Percentiles rank a stretch among this genome's conserved stretches.
Evolutionary conservation across 2,329 filamentous ascomycete species (phyloP).

Genomic region (Neopestalotiopsis rosae): DNA sequence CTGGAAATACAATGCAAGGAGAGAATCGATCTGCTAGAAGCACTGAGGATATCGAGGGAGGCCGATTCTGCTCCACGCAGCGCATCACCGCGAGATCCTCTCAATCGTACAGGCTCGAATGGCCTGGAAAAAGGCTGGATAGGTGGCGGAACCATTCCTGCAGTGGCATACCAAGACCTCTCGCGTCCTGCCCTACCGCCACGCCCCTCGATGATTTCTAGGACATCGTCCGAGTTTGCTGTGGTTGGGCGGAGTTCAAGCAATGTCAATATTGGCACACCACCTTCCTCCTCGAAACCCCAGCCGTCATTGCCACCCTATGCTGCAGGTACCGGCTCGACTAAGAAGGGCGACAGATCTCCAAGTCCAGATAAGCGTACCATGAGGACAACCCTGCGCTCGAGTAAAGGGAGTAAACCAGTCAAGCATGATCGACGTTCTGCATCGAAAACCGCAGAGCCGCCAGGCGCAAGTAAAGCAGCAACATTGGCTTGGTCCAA

Average conservation of each 20-base stretch:
- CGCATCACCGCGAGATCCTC: conserved; percentile 25
- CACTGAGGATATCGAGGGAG: conserved; percentile 71
- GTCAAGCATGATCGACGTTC: conserved; percentile 45
- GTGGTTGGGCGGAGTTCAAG: conserved; percentile 40
- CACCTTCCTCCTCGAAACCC: conserved; percentile 32
- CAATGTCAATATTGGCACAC: conserved; percentile 28
- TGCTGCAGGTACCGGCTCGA: conserved; percentile 30
- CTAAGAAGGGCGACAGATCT: conserved; percentile 50
- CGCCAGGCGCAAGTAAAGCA: conserved; percentile 63
- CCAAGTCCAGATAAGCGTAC: conserved; percentile 65
- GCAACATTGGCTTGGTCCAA: conserved; percentile 67
- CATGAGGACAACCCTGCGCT: conserved; percentile 66
- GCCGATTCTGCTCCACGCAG: conserved; percentile 42
- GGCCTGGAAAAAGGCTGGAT: conserved; percentile 64
- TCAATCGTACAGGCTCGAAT: conserved; percentile 24
- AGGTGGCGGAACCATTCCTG: conserved; percentile 81
- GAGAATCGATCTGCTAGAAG: conserved; percentile 85
- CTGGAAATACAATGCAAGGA: conserved; percentile 94
- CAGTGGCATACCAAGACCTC: conserved; percentile 80
- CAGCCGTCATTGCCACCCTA: conserved; percentile 36
- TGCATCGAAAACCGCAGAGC: conserved; percentile 50
- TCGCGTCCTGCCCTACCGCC: conserved; percentile 68
- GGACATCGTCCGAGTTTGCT: conserved; percentile 56
- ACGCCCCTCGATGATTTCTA: conserved; percentile 61
- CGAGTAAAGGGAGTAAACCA: conserved; percentile 51